phyloP scores from a whole-genome alignment of 257 asterid genomes.

The Pogostemon cablin region DNA sequence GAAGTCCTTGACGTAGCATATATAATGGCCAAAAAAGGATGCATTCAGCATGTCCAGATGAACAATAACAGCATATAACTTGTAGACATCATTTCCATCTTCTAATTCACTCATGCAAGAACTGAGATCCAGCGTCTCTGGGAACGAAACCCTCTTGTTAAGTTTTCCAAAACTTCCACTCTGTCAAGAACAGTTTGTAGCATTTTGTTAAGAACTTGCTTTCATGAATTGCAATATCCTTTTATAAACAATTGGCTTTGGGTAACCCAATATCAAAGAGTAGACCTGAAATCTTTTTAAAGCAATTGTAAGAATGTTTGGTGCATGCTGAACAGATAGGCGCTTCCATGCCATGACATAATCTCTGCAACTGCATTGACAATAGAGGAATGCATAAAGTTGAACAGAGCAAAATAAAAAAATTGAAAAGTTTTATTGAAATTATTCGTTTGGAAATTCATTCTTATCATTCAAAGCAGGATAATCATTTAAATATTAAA shows the following conservation, averaged over 20 bases:
- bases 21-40: constrained; percentile 85
- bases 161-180: constrained; percentile 91
- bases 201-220: constrained; percentile 22
- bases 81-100: constrained; percentile 66
- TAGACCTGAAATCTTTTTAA: constrained; percentile 93
- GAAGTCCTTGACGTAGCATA: constrained; percentile 83
- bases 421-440: too few relatives aligned
- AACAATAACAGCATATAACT: constrained; percentile 88
- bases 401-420: too few relatives aligned
- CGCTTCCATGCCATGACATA: constrained; percentile 92
- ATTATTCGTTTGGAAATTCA: neutral
- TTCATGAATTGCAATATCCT: neutral
- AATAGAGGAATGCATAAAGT: neutral
- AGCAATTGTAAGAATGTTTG: constrained; percentile 94
- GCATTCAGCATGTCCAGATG: constrained; percentile 88
- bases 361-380: constrained; percentile 75
- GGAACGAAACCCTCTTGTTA: constrained; percentile 87
- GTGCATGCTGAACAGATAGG: constrained; percentile 65
- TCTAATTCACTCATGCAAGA: constrained; percentile 71
- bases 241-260: neutral
- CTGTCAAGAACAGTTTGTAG: constrained; percentile 42
- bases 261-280: constrained; percentile 20
- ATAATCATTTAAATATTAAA: constrained; percentile 5
- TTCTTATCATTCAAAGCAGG: constrained; percentile 21
- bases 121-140: constrained; percentile 72